Base-by-base conservation (phyloP, 225 moss, liverwort and hornwort genomes). In the Pleurozium schreberi region DNA sequence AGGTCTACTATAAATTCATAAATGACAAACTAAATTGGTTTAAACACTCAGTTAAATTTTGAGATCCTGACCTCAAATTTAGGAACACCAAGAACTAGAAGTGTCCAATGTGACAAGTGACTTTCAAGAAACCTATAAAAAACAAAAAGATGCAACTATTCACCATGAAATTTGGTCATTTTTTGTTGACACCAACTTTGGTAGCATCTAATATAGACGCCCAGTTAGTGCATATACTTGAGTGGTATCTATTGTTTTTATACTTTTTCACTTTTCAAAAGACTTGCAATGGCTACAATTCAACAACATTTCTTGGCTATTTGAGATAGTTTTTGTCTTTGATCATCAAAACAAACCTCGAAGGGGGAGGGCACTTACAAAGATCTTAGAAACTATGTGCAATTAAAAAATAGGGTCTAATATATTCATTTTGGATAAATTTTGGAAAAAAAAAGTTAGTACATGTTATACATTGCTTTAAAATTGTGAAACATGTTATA, bases 121-220 rank as follows among this genome's bases (percentile, higher is more conserved):
- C 16, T 23, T 36, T 25, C 6, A 38, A 10, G 0, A 2, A 55
- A 53, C 14, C 15, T 23, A 3, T 22, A 9, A 4, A 23, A 55
- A 15, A 0, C 1, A 18, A 75, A 34, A 49, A 49, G 21, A 53
- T 53, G 23, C 22, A 36, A 36, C 14, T 36, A 53, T 36, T 14
- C 6, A 38, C 22, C 3, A 34, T 13, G 2, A 8, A 53, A 52
- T 36, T 31, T 34, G 34, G 22, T 76, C 50, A 52, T 21, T 52
- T 13, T 34, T 34, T 34, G 30, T 1, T 20, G 6, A 30, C 30
- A 73, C 20, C 20, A 49, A 33, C 7, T 75, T 33, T 31, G 7
- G 19, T 11, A 11, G 11, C 4, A 20, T 6, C 1, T 2, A 0
- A 1, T 75, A 7, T 49, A 4, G 8, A 49, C 0, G 1, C 0